phyloP scores from a whole-genome alignment of 345 rosid species.

The Noccaea bulbosa region DNA sequence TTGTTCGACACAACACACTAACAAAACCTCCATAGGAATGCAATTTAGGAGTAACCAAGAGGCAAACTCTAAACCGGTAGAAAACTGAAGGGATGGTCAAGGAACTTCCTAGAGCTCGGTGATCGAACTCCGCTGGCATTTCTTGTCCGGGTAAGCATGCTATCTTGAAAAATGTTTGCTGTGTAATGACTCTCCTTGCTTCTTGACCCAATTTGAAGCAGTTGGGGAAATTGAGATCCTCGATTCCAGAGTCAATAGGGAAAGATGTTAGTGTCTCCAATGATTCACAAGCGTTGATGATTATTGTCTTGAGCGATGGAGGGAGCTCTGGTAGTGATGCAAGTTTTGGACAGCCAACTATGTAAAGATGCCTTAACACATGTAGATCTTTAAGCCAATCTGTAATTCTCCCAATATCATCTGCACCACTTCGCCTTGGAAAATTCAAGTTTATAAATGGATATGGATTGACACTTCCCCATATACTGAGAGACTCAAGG shows the following conservation, averaged over 20 bases:
- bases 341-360: not conserved
- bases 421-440: no score
- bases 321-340: constrained; percentile 28
- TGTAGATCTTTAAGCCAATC: constrained; percentile 11
- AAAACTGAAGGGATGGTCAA: constrained; percentile 1
- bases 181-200: constrained; percentile 4
- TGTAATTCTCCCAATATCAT: not conserved
- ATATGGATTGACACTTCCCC: not conserved
- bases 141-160: not conserved
- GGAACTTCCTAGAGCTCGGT: constrained; percentile 3
- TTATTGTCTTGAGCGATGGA: not conserved
- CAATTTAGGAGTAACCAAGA: not conserved
- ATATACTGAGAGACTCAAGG: not conserved
- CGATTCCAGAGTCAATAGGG: not conserved
- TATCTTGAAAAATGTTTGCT: not conserved
- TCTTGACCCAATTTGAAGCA: not conserved
- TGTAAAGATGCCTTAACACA: not conserved
- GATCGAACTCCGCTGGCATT: not conserved
- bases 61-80: not conserved
- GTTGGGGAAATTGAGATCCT: not conserved
- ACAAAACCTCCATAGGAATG: rapidly evolving
- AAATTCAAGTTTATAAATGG: no score
- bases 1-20: not conserved
- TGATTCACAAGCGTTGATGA: not conserved
- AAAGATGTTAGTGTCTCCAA: not conserved